Percentiles rank a stretch among this genome's conserved stretches.
phyloP scores from a whole-genome alignment of 306 rosid genomes.

The Acmispon strigosus region DNA sequence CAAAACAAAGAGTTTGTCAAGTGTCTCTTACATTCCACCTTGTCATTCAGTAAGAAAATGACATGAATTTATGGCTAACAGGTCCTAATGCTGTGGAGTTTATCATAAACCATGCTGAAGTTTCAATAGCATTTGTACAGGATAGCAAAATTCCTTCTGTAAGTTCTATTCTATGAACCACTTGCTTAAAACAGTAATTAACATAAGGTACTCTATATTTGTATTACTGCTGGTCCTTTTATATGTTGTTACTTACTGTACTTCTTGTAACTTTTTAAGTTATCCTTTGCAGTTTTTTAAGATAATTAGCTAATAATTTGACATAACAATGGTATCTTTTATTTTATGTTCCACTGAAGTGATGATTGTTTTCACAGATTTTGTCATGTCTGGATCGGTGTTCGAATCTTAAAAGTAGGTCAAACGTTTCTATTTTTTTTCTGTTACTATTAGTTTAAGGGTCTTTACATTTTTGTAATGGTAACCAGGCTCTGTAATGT shows the following conservation, averaged over 20 bases:
- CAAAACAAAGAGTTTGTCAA: background rate
- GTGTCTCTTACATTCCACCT: background rate
- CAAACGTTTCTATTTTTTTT: conserved; percentile 1
- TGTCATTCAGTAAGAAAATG: background rate
- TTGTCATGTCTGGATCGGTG: conserved; percentile 71
- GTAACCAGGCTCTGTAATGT: conserved; percentile 12
- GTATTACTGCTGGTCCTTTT: too few relatives aligned
- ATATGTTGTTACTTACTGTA: too few relatives aligned
- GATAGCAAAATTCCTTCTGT: conserved; percentile 80
- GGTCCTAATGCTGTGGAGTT: conserved; percentile 94
- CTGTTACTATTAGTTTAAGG: background rate
- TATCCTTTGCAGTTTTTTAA: too few relatives aligned
- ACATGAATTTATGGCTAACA: conserved; percentile 29
- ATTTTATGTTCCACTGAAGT: background rate
- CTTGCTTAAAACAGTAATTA: too few relatives aligned
- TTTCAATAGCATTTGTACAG: conserved; percentile 84
- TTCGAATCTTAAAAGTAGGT: conserved; percentile 69
- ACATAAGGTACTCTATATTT: too few relatives aligned
- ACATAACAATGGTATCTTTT: background rate
- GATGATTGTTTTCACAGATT: conserved; percentile 49
- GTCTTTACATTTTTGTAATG: background rate
- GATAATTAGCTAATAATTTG: background rate
- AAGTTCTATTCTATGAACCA: conserved; percentile 29
- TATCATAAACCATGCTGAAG: conserved; percentile 83
- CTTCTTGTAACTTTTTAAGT: too few relatives aligned